Percentiles rank a stretch among this genome's conserved stretches.
phyloP scores from a whole-genome alignment of 1,284 basidiomycete species.

The Xerocomus cyaneibrunnescens region DNA sequence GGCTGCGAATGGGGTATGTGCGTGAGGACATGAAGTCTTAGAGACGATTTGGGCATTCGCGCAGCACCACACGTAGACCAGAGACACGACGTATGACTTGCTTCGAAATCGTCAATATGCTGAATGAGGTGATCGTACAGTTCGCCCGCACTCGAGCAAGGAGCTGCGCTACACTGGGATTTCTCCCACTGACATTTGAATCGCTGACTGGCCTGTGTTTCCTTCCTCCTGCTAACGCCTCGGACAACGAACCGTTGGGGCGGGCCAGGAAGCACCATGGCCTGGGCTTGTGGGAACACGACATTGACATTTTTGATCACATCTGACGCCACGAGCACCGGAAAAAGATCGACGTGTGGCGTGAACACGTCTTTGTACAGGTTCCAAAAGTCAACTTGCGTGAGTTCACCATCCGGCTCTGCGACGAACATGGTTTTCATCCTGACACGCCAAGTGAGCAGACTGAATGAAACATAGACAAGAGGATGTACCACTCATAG shows the following conservation, averaged over 20 bases:
- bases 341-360: slow-evolving; percentile 52
- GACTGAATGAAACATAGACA: not conserved
- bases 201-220: slow-evolving; percentile 49
- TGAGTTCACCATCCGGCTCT: slow-evolving; percentile 70
- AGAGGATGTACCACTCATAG: slow-evolving; percentile 63
- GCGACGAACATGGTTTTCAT: slow-evolving; percentile 78
- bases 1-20: slow-evolving; percentile 63
- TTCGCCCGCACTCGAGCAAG: slow-evolving; percentile 51
- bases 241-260: slow-evolving; percentile 77
- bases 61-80: slow-evolving; percentile 64
- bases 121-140: slow-evolving; percentile 69
- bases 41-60: slow-evolving; percentile 45
- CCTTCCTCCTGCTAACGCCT: slow-evolving; percentile 69
- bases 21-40: slow-evolving; percentile 69
- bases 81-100: slow-evolving; percentile 50
- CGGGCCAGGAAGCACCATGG: slow-evolving; percentile 75
- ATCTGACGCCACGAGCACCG: slow-evolving; percentile 75
- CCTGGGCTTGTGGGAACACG: slow-evolving; percentile 77
- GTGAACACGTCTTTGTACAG: slow-evolving; percentile 76
- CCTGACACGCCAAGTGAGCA: slow-evolving; percentile 45
- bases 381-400: slow-evolving; percentile 90
- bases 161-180: slow-evolving; percentile 48
- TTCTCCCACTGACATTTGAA: slow-evolving; percentile 73
- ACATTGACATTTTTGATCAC: slow-evolving; percentile 84
- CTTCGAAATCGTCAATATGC: slow-evolving; percentile 50